Evolutionary conservation across 2,329 filamentous ascomycete species (phyloP).

Genomic region (Colletotrichum sansevieriae): DNA sequence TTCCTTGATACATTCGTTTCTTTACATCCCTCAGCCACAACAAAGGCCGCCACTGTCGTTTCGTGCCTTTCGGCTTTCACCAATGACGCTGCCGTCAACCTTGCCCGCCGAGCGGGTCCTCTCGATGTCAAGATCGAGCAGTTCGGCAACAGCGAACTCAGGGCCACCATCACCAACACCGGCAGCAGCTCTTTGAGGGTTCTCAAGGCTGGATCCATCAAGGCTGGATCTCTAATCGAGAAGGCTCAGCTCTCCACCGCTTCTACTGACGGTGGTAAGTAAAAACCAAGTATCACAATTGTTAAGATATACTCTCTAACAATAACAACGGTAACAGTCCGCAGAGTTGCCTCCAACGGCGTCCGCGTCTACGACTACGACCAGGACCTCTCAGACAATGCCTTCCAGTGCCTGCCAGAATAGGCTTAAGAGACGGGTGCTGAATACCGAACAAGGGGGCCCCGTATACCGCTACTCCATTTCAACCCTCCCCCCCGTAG

Average conservation of each 20-base stretch:
- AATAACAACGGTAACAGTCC: constrained; percentile 46
- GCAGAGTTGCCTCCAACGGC: constrained; percentile 60
- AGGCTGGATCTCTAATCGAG: constrained; percentile 61
- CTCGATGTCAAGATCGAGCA: constrained; percentile 57
- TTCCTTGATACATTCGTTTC: background rate
- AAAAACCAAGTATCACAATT: background rate
- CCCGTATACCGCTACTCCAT: no score
- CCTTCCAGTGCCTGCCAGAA: constrained; percentile 51
- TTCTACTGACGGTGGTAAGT: constrained; percentile 51
- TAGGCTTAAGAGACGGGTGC: no score
- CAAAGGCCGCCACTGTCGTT: constrained; percentile 54
- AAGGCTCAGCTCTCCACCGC: constrained; percentile 60
- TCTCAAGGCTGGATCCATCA: constrained; percentile 62
- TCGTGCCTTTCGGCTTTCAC: constrained; percentile 53
- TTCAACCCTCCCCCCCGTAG: constrained; percentile 4
- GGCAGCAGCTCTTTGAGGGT: constrained; percentile 59
- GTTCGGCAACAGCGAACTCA: constrained; percentile 60
- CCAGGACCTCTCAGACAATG: constrained; percentile 54
- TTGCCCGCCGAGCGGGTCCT: constrained; percentile 51
- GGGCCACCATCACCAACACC: constrained; percentile 63
- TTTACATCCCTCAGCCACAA: constrained; percentile 37
- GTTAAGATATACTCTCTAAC: background rate
- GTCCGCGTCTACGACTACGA: constrained; percentile 61
- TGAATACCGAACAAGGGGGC: no score
- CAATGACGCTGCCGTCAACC: constrained; percentile 49